phyloP scores from a whole-genome alignment of 2,329 filamentous ascomycete genomes.

The Aspergillus floridensis region DNA sequence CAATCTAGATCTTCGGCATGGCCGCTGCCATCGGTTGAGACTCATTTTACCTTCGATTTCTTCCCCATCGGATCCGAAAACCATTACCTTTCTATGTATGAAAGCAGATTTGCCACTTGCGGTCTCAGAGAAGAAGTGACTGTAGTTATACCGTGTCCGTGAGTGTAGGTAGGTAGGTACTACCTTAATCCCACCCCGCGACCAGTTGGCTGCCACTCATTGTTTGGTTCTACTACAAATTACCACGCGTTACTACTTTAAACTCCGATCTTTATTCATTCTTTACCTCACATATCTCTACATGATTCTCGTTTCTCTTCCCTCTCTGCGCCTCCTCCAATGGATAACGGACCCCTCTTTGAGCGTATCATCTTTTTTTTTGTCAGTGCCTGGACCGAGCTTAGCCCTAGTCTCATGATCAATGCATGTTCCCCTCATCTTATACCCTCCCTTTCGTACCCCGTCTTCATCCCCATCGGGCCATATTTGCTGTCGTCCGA shows the following conservation, averaged over 20 bases:
- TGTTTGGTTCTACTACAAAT: no score
- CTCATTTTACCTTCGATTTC: not conserved
- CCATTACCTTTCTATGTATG: not conserved
- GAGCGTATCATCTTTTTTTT: not conserved
- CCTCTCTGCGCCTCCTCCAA: not conserved
- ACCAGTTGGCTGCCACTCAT: no score
- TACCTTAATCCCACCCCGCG: no score
- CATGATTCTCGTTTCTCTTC: not conserved
- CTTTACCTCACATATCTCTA: no score
- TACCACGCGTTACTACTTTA: no score
- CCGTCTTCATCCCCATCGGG: not conserved
- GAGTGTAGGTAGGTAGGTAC: no score
- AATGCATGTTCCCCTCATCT: not conserved
- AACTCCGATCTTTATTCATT: not conserved
- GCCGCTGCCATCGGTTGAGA: not conserved
- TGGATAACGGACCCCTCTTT: not conserved
- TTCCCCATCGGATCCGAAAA: not conserved
- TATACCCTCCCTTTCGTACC: not conserved
- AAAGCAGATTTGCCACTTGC: not conserved
- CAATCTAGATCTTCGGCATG: slow-evolving; percentile 8
- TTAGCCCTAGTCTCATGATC: slow-evolving; percentile 1
- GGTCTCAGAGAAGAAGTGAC: no score
- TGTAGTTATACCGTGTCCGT: no score
- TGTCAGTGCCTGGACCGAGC: not conserved
- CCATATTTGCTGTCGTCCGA: not conserved